phyloP scores from a whole-genome alignment of 129 eudicot species.

The Glebionis coronaria region DNA sequence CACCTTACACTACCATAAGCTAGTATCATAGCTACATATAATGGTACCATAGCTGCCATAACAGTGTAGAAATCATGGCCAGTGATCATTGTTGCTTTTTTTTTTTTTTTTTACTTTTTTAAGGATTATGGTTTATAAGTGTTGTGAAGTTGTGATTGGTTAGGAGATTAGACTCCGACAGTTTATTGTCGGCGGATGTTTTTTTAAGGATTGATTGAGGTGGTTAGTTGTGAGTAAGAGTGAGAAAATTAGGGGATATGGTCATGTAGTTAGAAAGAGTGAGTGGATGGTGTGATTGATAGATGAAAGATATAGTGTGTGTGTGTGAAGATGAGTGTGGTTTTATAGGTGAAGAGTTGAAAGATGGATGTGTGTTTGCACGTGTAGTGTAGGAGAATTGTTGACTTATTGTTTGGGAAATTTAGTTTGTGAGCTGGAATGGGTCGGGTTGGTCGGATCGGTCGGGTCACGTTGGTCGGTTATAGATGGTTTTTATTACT shows the following conservation, averaged over 20 bases:
- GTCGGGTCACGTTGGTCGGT: no score
- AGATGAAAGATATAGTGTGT: no score
- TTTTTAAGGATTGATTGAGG: constrained; percentile 11
- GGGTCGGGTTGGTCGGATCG: not conserved
- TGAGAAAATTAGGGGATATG: constrained; percentile 11
- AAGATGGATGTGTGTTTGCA: constrained; percentile 25
- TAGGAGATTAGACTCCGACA: not conserved
- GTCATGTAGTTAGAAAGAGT: constrained; percentile 11
- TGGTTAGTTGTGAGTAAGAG: not conserved
- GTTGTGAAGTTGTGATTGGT: not conserved
- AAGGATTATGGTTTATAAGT: not conserved
- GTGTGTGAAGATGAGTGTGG: constrained; percentile 9
- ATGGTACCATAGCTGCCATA: constrained; percentile 75
- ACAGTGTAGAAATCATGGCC: constrained; percentile 85
- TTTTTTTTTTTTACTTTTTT: constrained; percentile 26
- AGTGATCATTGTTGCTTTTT: constrained; percentile 45
- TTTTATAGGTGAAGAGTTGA: constrained; percentile 28
- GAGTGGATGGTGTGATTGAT: constrained; percentile 30
- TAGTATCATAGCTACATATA: constrained; percentile 86
- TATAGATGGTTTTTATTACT: no score
- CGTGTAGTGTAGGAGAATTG: constrained; percentile 20
- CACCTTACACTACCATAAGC: constrained; percentile 96
- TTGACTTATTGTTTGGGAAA: constrained; percentile 9
- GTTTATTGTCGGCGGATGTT: constrained; percentile 17
- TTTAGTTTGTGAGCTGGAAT: not conserved